These are phyloP conservation scores for Diaporthe sp. DNA, from an alignment of 2,329 filamentous ascomycete species.

Conservation along the genomic window DNA sequence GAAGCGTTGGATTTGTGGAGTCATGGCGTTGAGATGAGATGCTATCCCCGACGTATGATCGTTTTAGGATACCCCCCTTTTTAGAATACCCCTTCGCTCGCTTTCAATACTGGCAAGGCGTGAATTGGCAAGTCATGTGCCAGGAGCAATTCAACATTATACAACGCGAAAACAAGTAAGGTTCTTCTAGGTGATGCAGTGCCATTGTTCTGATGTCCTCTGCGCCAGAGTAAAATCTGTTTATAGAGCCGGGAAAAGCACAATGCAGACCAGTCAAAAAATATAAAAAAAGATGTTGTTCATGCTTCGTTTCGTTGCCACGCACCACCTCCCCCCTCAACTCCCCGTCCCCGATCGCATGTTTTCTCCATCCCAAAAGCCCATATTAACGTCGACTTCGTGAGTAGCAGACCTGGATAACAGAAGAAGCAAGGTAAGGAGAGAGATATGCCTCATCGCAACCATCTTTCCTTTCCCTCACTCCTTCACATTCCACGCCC, in stretches of 20 bases:
- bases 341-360: not conserved
- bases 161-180: not conserved
- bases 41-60: not conserved
- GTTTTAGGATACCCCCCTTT: constrained; percentile 8
- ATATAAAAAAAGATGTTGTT: not conserved
- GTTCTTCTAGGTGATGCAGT: not conserved
- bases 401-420: constrained; percentile 8
- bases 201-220: not conserved
- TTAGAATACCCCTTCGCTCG: not conserved
- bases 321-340: not conserved
- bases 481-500: not conserved
- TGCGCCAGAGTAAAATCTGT: not conserved
- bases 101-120: not conserved
- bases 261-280: not conserved
- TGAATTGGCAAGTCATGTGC: not conserved
- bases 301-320: constrained; percentile 5
- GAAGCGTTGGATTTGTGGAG: not conserved
- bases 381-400: constrained; percentile 18
- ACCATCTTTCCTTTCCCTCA: too few species aligned
- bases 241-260: not conserved
- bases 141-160: not conserved
- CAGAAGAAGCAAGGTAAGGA: not conserved
- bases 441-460: not conserved
- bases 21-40: constrained; percentile 14
- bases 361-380: not conserved